phyloP scores from a whole-genome alignment of 1,284 basidiomycete genomes.

The Leucoagaricus sp. region DNA sequence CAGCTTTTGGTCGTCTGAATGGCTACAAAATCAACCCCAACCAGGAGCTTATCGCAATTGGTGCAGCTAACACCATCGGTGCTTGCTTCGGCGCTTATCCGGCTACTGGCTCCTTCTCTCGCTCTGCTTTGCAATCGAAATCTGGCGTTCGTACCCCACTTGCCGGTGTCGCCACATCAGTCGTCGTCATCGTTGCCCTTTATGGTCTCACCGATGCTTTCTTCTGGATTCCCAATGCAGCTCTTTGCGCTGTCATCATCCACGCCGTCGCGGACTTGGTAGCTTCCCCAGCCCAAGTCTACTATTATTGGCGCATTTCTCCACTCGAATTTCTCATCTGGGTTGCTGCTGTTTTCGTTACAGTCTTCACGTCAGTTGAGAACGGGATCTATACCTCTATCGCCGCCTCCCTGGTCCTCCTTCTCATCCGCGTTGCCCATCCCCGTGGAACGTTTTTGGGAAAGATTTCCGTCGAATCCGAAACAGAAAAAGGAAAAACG shows the following conservation, averaged over 20 bases:
- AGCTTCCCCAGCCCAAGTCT: constrained; percentile 85
- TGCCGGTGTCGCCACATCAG: constrained; percentile 85
- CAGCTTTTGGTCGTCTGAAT: constrained; percentile 94
- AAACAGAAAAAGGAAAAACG: constrained; percentile 33
- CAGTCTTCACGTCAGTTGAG: constrained; percentile 88
- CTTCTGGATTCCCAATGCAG: constrained; percentile 83
- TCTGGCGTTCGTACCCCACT: constrained; percentile 95
- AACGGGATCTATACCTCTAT: constrained; percentile 95
- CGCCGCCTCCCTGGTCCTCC: constrained; percentile 76
- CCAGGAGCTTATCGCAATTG: constrained; percentile 97
- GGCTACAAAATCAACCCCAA: constrained; percentile 98
- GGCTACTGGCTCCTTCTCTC: constrained; percentile 97
- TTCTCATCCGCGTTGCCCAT: constrained; percentile 89
- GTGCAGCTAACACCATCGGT: constrained; percentile 90
- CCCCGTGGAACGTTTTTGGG: constrained; percentile 94
- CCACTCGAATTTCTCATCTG: constrained; percentile 95
- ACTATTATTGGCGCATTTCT: constrained; percentile 91
- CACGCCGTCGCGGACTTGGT: constrained; percentile 95
- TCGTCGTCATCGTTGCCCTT: constrained; percentile 91
- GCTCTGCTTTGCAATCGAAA: constrained; percentile 94
- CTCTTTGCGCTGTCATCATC: constrained; percentile 92
- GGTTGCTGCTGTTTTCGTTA: constrained; percentile 85
- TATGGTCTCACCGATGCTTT: constrained; percentile 93
- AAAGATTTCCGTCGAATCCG: constrained; percentile 51
- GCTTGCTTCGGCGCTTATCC: constrained; percentile 92